Evolutionary conservation across 768 basidiomycete genomes (phyloP).

Genomic region (Leucosporidium creatinivorum): DNA sequence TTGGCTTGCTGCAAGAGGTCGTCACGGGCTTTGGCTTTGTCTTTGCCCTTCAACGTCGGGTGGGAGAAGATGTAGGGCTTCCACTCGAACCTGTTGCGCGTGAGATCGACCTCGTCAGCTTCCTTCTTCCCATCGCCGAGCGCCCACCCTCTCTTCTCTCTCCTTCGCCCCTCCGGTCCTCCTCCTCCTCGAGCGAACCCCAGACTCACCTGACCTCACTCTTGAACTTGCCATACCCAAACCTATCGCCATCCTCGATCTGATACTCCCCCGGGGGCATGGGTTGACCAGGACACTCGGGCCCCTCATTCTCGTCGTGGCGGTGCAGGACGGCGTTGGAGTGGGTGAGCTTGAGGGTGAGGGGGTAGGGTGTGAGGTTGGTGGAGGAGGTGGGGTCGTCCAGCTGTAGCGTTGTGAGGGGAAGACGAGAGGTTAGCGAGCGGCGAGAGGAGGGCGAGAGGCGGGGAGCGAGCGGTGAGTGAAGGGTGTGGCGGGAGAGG

Average conservation of each 20-base stretch:
- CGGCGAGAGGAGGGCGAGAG: too few species aligned
- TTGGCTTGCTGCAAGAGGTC: neutral
- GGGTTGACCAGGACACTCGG: neutral
- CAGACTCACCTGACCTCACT: neutral
- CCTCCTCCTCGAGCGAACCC: neutral
- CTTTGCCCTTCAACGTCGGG: neutral
- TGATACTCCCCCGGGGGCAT: neutral
- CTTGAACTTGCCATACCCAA: neutral
- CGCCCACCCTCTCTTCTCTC: neutral
- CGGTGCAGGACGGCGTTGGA: neutral
- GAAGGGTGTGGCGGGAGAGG: too few species aligned
- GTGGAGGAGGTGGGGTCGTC: conserved; percentile 4
- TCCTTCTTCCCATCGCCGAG: neutral
- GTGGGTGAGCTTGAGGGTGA: conserved; percentile 1
- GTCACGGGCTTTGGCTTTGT: neutral
- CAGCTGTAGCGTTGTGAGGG: neutral
- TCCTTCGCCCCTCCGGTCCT: neutral
- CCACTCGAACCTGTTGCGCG: conserved; percentile 21
- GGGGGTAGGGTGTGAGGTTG: conserved; percentile 19
- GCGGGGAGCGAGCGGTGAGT: too few species aligned
- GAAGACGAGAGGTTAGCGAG: neutral
- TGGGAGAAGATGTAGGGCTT: conserved; percentile 11
- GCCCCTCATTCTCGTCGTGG: neutral
- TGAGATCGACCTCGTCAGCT: neutral
- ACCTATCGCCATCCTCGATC: conserved; percentile 7